Percentiles rank a stretch among this genome's conserved stretches.
These are phyloP conservation scores for Colletotrichum sp. DNA, from an alignment of 2,329 filamentous ascomycete genomes.

Conservation along the genomic window DNA sequence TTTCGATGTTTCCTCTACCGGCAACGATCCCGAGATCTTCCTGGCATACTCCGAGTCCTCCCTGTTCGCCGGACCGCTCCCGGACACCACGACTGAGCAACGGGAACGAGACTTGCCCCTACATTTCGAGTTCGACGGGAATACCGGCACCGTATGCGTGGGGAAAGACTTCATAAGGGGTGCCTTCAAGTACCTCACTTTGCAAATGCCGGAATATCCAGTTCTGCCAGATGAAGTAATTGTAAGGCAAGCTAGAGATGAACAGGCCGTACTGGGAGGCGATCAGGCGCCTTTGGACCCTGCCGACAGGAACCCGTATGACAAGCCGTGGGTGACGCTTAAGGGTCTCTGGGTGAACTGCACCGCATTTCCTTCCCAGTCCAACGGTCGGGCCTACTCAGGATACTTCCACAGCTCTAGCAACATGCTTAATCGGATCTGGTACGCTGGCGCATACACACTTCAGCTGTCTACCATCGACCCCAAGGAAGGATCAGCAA, in stretches of 20 bases:
- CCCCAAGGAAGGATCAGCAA: constrained; percentile 35
- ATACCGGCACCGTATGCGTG: constrained; percentile 37
- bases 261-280: constrained; percentile 27
- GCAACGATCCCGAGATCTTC: constrained; percentile 31
- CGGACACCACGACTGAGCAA: constrained; percentile 29
- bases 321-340: constrained; percentile 34
- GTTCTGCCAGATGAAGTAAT: constrained; percentile 25
- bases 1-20: constrained; percentile 33
- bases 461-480: constrained; percentile 39
- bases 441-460: constrained; percentile 47
- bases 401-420: constrained; percentile 49
- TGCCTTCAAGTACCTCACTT: constrained; percentile 49
- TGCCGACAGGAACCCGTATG: constrained; percentile 16
- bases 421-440: constrained; percentile 50
- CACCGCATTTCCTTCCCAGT: constrained; percentile 44
- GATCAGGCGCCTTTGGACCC: not conserved
- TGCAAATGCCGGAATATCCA: constrained; percentile 42
- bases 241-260: constrained; percentile 14
- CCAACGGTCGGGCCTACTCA: constrained; percentile 51
- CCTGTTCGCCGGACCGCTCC: constrained; percentile 23
- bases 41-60: constrained; percentile 28
- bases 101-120: constrained; percentile 25
- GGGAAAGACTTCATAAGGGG: constrained; percentile 36
- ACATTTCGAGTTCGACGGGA: constrained; percentile 31
- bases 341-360: constrained; percentile 42